Evolutionary conservation across 768 basidiomycete species (phyloP).

Genomic region (Pisolithus sp.): DNA sequence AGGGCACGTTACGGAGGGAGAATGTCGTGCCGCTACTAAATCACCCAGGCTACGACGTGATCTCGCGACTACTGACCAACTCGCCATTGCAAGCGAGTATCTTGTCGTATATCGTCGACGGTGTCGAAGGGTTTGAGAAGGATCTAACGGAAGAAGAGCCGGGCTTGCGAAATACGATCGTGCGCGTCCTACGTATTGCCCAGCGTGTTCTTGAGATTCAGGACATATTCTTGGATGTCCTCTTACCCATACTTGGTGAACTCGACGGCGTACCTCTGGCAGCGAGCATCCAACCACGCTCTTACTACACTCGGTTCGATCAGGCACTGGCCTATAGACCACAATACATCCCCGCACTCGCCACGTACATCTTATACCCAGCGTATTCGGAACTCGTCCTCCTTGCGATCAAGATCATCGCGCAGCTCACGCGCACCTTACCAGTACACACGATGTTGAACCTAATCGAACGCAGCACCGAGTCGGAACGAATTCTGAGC

Average conservation of each 20-base stretch:
- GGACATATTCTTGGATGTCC: conserved; percentile 82
- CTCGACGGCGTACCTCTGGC: conserved; percentile 49
- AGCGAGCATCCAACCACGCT: conserved; percentile 53
- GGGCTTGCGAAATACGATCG: conserved; percentile 67
- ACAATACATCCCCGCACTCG: conserved; percentile 74
- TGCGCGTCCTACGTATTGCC: conserved; percentile 76
- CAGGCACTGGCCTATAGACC: conserved; percentile 65
- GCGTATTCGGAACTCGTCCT: conserved; percentile 67
- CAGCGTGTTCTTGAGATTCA: conserved; percentile 80
- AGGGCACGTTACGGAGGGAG: conserved; percentile 45
- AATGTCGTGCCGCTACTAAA: conserved; percentile 48
- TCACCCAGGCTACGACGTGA: conserved; percentile 86
- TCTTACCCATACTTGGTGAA: conserved; percentile 71
- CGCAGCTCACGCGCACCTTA: conserved; percentile 56
- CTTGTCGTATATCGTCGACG: conserved; percentile 76
- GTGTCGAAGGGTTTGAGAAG: conserved; percentile 69
- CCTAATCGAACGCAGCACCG: conserved; percentile 71
- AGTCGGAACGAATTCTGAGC: conserved; percentile 78
- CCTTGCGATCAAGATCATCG: conserved; percentile 73
- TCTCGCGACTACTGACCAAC: conserved; percentile 70
- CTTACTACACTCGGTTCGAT: conserved; percentile 69
- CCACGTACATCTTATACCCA: conserved; percentile 67
- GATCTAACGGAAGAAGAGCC: conserved; percentile 63
- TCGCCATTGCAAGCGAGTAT: conserved; percentile 67
- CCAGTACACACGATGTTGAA: conserved; percentile 70